Conservation (phyloP, 2,329 filamentous ascomycete genomes). For the Aspergillus sp. region DNA sequence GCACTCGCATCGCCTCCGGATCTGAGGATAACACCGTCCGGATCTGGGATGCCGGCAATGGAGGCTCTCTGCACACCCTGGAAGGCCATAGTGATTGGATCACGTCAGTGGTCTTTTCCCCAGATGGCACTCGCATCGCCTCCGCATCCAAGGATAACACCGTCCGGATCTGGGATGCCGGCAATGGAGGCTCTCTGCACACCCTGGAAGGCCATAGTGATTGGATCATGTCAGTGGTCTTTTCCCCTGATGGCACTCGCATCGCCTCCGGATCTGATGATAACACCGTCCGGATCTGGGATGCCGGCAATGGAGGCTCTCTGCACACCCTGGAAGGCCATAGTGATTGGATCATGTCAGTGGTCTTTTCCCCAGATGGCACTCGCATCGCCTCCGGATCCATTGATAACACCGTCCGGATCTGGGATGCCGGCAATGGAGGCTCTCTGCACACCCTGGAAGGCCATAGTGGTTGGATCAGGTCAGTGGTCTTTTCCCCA, state of each 20-base stretch:
- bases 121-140: background rate
- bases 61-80: conserved; percentile 7
- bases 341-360: background rate
- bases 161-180: conserved; percentile 7
- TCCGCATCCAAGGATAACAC: conserved; percentile 6
- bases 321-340: background rate
- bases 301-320: conserved; percentile 1
- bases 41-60: conserved; percentile 7
- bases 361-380: background rate
- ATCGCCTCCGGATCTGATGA: conserved; percentile 21
- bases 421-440: background rate
- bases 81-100: conserved; percentile 15
- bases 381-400: background rate
- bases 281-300: conserved; percentile 19
- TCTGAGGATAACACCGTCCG: conserved; percentile 7
- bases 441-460: background rate
- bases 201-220: no score
- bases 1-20: conserved; percentile 8
- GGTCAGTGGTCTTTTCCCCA: no score
- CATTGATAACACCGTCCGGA: no score
- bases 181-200: background rate
- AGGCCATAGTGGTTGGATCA: no score
- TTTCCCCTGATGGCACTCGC: conserved; percentile 18
- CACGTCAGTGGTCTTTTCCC: conserved; percentile 8
- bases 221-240: conserved; percentile 1